Percentiles rank a stretch among this genome's conserved stretches.
phyloP scores from a whole-genome alignment of 176 grass and related monocot genomes.

The Eleusine indica region DNA sequence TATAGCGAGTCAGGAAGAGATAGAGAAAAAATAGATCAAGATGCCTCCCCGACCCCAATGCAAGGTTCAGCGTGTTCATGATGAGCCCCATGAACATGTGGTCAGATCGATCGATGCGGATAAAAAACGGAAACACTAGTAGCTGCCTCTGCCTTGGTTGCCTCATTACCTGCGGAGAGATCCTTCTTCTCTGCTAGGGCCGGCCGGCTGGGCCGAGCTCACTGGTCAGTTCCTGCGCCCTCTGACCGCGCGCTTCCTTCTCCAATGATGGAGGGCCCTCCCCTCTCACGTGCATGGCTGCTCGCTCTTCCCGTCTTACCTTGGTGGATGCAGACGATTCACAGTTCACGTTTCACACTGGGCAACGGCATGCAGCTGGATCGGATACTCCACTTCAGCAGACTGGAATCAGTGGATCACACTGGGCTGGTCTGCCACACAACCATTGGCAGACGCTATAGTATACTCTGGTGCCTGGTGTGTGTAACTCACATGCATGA shows the following conservation, averaged over 20 bases:
- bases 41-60: neutral
- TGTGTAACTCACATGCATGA: conserved; percentile 5
- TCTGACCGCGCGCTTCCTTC: neutral
- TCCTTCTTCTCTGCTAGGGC: neutral
- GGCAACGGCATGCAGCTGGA: too few species aligned
- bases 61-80: neutral
- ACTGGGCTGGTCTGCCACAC: neutral
- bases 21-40: neutral
- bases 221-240: neutral
- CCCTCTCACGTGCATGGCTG: conserved; percentile 1
- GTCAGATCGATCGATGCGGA: neutral
- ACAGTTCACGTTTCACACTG: neutral
- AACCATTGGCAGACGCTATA: too few species aligned
- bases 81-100: neutral
- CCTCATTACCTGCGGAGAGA: neutral
- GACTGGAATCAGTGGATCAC: neutral
- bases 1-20: neutral
- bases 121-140: neutral
- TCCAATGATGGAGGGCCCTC: neutral
- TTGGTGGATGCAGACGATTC: neutral
- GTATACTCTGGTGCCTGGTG: neutral
- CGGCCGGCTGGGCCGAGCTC: neutral
- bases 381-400: neutral
- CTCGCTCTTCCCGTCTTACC: neutral
- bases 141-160: neutral